Evolutionary conservation across 2,329 filamentous ascomycete species (phyloP).

Genomic region (Penicillium sp.): DNA sequence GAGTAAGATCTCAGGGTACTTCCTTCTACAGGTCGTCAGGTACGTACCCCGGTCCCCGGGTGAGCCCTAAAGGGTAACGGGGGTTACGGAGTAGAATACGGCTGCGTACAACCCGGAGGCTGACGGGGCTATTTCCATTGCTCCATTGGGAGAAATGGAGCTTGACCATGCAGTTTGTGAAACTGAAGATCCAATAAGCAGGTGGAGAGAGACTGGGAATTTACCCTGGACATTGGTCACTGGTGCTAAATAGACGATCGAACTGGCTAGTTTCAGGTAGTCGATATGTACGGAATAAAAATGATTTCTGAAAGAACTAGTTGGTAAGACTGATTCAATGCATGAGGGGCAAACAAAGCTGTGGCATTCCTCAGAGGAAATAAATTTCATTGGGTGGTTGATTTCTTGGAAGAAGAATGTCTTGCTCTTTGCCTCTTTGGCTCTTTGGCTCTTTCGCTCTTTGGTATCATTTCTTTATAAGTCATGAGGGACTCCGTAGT

Average conservation of each 20-base stretch:
- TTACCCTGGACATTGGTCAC: background rate
- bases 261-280: too few relatives aligned
- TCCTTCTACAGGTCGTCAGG: too few relatives aligned
- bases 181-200: constrained; percentile 14
- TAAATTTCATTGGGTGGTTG: constrained; percentile 7
- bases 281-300: too few relatives aligned
- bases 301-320: too few relatives aligned
- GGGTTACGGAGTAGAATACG: too few relatives aligned
- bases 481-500: too few relatives aligned
- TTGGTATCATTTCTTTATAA: background rate
- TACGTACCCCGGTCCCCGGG: too few relatives aligned
- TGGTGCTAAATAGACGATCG: too few relatives aligned
- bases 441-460: too few relatives aligned
- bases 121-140: constrained; percentile 1
- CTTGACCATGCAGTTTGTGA: constrained; percentile 15
- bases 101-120: constrained; percentile 2
- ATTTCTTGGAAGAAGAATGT: background rate
- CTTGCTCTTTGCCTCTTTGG: too few relatives aligned
- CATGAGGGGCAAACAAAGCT: constrained; percentile 18
- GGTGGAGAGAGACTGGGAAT: background rate
- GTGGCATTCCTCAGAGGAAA: constrained; percentile 16
- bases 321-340: too few relatives aligned
- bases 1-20: too few relatives aligned
- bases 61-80: background rate
- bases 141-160: constrained; percentile 12